Evolutionary conservation across 2,329 filamentous ascomycete genomes (phyloP).

Genomic region (Curvularia eragrostidis): DNA sequence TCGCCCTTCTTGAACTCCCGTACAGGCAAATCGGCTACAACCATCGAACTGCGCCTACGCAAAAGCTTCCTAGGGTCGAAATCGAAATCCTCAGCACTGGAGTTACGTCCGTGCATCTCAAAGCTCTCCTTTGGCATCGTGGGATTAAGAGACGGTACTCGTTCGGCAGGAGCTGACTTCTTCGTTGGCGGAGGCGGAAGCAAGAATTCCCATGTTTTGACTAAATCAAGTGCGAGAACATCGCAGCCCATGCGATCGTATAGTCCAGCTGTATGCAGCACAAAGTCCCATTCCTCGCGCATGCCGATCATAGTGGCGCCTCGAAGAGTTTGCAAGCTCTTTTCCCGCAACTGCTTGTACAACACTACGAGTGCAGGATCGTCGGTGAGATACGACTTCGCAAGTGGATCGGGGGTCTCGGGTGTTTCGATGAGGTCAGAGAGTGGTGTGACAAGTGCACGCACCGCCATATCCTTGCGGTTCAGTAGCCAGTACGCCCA

Average conservation of each 20-base stretch:
- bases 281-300: constrained; percentile 84
- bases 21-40: constrained; percentile 74
- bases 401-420: constrained; percentile 71
- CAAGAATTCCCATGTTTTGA: constrained; percentile 83
- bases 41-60: constrained; percentile 74
- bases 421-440: constrained; percentile 75
- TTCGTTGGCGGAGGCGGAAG: constrained; percentile 45
- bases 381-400: constrained; percentile 83
- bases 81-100: constrained; percentile 40
- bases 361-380: constrained; percentile 88
- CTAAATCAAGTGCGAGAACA: constrained; percentile 82
- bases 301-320: constrained; percentile 84
- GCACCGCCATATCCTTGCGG: constrained; percentile 81
- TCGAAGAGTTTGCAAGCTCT: constrained; percentile 80
- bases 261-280: constrained; percentile 81
- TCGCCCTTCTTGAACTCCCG: constrained; percentile 33
- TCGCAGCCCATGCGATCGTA: constrained; percentile 96
- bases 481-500: constrained; percentile 96
- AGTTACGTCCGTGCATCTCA: constrained; percentile 26
- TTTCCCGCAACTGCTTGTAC: constrained; percentile 83
- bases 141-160: constrained; percentile 33
- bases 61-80: constrained; percentile 72
- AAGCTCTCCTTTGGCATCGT: constrained; percentile 36
- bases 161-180: constrained; percentile 16
- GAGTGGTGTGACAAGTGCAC: constrained; percentile 81